These are phyloP conservation scores for Aspergillus hancockii DNA, from an alignment of 495 filamentous ascomycete genomes.

Conservation along the genomic window DNA sequence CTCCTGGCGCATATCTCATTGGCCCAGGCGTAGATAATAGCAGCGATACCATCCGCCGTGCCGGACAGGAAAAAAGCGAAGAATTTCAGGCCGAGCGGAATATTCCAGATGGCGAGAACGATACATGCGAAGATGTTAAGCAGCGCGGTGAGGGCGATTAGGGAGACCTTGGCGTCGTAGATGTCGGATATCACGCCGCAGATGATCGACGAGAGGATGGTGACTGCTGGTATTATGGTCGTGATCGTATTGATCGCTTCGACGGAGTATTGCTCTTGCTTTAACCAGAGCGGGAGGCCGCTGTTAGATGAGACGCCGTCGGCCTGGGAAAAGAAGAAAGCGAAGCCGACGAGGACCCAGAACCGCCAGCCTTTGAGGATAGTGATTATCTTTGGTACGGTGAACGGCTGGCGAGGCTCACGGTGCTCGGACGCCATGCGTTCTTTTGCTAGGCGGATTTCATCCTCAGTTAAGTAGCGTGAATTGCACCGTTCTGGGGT, in stretches of 20 bases:
- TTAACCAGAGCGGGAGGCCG: conserved; percentile 42
- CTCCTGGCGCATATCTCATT: conserved; percentile 57
- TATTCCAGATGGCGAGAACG: conserved; percentile 49
- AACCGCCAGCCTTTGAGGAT: conserved; percentile 29
- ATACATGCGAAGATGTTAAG: conserved; percentile 37
- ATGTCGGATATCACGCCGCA: conserved; percentile 47
- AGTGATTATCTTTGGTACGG: conserved; percentile 13
- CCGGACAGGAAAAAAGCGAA: conserved; percentile 44
- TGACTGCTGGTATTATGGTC: conserved; percentile 39
- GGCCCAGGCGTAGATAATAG: conserved; percentile 44
- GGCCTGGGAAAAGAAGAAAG: conserved; percentile 39
- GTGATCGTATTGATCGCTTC: conserved; percentile 44
- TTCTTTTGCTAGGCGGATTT: conserved; percentile 32
- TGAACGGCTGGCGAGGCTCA: conserved; percentile 28
- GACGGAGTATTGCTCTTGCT: conserved; percentile 41
- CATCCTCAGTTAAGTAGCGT: conserved; percentile 34
- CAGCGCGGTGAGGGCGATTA: conserved; percentile 42
- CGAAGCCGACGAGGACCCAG: conserved; percentile 32
- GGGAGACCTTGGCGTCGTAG: conserved; percentile 36
- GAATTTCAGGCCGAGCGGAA: conserved; percentile 48
- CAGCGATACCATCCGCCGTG: conserved; percentile 29
- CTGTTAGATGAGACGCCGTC: conserved; percentile 28
- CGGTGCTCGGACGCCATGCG: conserved; percentile 39
- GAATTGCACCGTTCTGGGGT: conserved; percentile 41
- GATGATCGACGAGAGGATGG: conserved; percentile 41